A percentile compares a stretch with the other conserved stretches of the same genome.
Conservation (phyloP, 2,329 filamentous ascomycete genomes). For the Xylaria multiplex region DNA sequence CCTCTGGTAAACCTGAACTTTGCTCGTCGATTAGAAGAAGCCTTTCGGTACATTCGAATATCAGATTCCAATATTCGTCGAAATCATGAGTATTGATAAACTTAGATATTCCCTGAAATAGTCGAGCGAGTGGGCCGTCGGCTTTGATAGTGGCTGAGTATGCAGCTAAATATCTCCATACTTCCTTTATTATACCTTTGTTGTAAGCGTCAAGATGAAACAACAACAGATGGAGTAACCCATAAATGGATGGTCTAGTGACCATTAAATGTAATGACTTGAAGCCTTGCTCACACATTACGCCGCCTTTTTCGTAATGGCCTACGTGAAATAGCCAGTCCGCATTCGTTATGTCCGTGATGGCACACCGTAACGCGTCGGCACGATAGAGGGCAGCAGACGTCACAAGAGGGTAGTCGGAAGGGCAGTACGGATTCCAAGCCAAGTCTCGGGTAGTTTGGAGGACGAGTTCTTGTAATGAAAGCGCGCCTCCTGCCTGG, state of each 20-base stretch:
- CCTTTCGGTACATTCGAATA: conserved; percentile 47
- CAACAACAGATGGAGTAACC: conserved; percentile 43
- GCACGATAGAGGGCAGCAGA: conserved; percentile 44
- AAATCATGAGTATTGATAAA: conserved; percentile 46
- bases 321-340: conserved; percentile 47
- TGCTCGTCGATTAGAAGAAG: conserved; percentile 44
- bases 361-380: conserved; percentile 45
- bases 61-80: conserved; percentile 46
- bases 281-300: conserved; percentile 46
- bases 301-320: conserved; percentile 43
- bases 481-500: conserved; percentile 42
- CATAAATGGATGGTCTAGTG: conserved; percentile 45
- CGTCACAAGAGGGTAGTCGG: conserved; percentile 45
- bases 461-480: conserved; percentile 46
- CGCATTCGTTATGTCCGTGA: conserved; percentile 47
- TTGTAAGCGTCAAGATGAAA: conserved; percentile 46
- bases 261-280: conserved; percentile 45
- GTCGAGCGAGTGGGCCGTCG: conserved; percentile 43
- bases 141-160: conserved; percentile 41
- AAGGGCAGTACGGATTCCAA: conserved; percentile 45
- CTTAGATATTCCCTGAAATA: conserved; percentile 46
- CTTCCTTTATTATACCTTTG: conserved; percentile 45
- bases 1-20: conserved; percentile 42
- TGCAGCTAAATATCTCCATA: conserved; percentile 46
- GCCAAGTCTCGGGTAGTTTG: conserved; percentile 45